Percentiles rank a stretch among this genome's conserved stretches.
Evolutionary conservation across 73 alveolate genomes (phyloP).

Genomic region (Breviolum minutum): DNA sequence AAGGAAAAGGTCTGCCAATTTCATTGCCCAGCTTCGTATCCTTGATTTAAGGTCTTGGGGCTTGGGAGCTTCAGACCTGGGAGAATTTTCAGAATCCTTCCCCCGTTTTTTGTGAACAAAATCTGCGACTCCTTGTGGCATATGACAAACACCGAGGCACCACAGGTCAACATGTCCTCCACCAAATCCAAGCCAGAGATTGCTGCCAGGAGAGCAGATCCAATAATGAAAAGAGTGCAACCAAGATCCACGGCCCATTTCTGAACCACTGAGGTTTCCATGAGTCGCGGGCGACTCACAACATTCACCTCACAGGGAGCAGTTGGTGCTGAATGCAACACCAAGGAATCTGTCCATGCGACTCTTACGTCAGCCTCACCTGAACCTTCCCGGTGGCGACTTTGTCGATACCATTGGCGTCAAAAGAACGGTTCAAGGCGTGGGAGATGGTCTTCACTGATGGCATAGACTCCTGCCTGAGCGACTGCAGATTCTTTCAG

Average conservation of each 20-base stretch:
- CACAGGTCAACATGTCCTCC: constrained; percentile 82
- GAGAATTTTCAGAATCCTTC: too few relatives aligned
- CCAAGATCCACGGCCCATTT: constrained; percentile 93
- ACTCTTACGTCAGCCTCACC: background rate
- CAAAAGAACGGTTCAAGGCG: constrained; percentile 48
- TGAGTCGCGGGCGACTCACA: constrained; percentile 55
- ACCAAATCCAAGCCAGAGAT: constrained; percentile 60
- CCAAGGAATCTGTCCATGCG: background rate
- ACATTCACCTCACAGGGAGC: constrained; percentile 22
- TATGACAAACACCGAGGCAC: constrained; percentile 22
- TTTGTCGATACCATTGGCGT: constrained; percentile 48
- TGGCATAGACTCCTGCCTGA: constrained; percentile 16
- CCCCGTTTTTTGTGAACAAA: too few relatives aligned
- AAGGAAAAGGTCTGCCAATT: background rate
- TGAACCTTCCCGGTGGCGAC: constrained; percentile 34
- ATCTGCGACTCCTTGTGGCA: too few relatives aligned
- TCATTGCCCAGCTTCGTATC: background rate
- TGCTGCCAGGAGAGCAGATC: constrained; percentile 74
- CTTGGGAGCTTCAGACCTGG: constrained; percentile 41
- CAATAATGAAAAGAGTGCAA: constrained; percentile 86
- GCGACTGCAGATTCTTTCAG: background rate
- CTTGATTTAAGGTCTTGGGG: constrained; percentile 25
- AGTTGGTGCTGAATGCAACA: background rate
- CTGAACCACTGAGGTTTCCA: constrained; percentile 52
- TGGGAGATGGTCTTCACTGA: background rate